Evolutionary conservation across 139 green algal genomes (phyloP), one percentile per base, ranked within the genome.

Genomic region (Auxenochlorella protothecoides): DNA sequence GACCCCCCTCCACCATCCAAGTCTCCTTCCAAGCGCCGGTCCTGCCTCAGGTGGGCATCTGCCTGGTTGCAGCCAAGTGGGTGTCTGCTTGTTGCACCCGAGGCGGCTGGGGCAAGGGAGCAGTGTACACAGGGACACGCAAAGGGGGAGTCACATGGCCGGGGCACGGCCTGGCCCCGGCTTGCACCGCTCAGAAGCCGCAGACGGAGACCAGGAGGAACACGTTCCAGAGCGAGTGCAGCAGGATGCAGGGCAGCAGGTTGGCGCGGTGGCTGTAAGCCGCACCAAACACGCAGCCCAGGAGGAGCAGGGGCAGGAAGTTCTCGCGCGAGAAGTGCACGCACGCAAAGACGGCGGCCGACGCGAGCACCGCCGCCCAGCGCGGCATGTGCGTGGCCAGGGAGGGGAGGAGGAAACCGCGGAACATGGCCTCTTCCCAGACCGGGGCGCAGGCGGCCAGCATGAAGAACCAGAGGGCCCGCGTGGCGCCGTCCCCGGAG

Each of bases 351-450:
- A 91, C 60, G 0, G 92, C 62, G 3, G 87, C 78, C 14, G 71
- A 87, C 44, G 78, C 69, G 0, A 70, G 57, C 13, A 97, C 66
- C 3, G 88, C 86, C 3, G 12, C 64, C 6, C 55, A 16, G 2
- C 71, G 57, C 3, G 85, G 81, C 72, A 93, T 79, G 79, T 89
- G 89, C 6, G 76, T 75, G 4, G 81, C 81, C 11, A 96, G 77
- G 6, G 78, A 88, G 4, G 91, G 81, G 57, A 98, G 79, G 68
- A 98, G 78, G 78, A 98, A 98, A 55, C 93, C 93, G 5, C 93
- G 81, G 76, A 98, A 98, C 53, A 98, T 90, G 52, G 89, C 69
- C 84, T 98, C 93, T 77, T 97, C 93, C 93, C 93, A 98, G 3
- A 97, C 74, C 6, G 92, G 92, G 13, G 89, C 88, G 66, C 85